These are phyloP conservation scores for Fraxinus sp. DNA, from an alignment of 305 asterid genomes.

Conservation along the genomic window DNA sequence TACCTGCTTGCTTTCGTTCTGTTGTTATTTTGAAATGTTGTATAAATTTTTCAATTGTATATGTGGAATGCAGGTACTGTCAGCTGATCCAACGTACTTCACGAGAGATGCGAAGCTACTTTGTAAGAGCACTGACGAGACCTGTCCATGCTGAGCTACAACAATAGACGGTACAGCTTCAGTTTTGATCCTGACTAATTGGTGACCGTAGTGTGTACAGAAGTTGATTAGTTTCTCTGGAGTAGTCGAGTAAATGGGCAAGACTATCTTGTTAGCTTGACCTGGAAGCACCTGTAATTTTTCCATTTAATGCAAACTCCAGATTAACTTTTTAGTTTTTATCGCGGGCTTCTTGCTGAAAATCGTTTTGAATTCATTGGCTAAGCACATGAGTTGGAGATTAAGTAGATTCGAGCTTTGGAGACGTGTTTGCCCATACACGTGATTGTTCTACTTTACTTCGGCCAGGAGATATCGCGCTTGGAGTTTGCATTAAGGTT, in stretches of 20 bases:
- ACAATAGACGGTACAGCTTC: conserved; percentile 33
- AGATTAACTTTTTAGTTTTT: conserved; percentile 5
- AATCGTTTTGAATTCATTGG: neutral
- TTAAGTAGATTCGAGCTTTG: neutral
- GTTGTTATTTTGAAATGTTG: neutral
- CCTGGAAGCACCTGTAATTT: conserved; percentile 35
- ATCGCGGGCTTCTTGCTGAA: neutral
- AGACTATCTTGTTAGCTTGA: conserved; percentile 41
- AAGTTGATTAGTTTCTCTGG: conserved; percentile 35
- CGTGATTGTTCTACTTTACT: neutral
- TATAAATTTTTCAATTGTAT: neutral
- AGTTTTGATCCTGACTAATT: conserved; percentile 56
- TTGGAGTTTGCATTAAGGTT: neutral
- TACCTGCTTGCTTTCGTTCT: neutral
- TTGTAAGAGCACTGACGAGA: conserved; percentile 62
- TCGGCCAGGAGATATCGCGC: neutral
- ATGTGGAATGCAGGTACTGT: conserved; percentile 59
- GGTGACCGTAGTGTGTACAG: conserved; percentile 56
- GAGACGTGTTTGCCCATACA: neutral
- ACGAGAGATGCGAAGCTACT: conserved; percentile 80
- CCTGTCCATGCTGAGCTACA: conserved; percentile 53
- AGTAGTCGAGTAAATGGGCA: conserved; percentile 24
- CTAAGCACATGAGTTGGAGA: neutral
- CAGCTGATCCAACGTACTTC: conserved; percentile 69
- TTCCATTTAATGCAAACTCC: conserved; percentile 34